Base-by-base conservation (phyloP, 345 rosid genomes). In the Acer negundo region DNA sequence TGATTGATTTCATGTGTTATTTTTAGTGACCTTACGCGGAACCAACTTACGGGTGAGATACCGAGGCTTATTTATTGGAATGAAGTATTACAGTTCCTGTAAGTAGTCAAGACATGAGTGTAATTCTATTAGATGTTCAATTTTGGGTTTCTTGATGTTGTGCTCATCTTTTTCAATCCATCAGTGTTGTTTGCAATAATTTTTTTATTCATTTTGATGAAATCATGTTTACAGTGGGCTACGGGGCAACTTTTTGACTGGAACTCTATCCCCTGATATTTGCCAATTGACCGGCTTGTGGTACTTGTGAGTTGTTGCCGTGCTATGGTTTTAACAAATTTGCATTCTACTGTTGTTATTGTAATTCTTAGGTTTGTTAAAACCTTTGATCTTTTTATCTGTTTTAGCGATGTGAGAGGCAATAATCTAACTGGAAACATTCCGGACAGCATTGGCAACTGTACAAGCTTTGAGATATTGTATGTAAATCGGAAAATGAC, bases 21-120 rank as follows among this genome's bases (percentile, higher is more conserved):
- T 35, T 35, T 68, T 70, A 96, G 99, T 11, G 97, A 96, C 77
- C 95, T 96, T 81, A 97, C 99, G 2, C 83, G 87, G 31, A 96
- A 96, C 83, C 93, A 83, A 81, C 89, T 96, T 17, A 85, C 80
- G 0, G 98, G 98, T 3, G 98, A 92, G 81, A 96, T 96, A 42
- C 95, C 99, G 0, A 87, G 99, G 75, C 66, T 94, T 55, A 87
- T 96, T 62, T 96, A 94, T 31, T 96, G 99, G 99, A 96, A 92
- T 80, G 99, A 96, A 85, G 98, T 96, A 6, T 73, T 96, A 69
- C 99, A 96, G 80, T 96, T 90, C 75, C 94, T 96, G 99, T 96
- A 76, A 89, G 97, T 73, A 19, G 0, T 1, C 0, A 23, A 10
- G 16, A 59, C 26, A n/a, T 19, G 2, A 53, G 11, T 59, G 0